Percentiles rank a stretch among this genome's conserved stretches.
Conservation (phyloP, 192 early-diverging fungal genomes). For the Entomortierella chlamydospora region DNA sequence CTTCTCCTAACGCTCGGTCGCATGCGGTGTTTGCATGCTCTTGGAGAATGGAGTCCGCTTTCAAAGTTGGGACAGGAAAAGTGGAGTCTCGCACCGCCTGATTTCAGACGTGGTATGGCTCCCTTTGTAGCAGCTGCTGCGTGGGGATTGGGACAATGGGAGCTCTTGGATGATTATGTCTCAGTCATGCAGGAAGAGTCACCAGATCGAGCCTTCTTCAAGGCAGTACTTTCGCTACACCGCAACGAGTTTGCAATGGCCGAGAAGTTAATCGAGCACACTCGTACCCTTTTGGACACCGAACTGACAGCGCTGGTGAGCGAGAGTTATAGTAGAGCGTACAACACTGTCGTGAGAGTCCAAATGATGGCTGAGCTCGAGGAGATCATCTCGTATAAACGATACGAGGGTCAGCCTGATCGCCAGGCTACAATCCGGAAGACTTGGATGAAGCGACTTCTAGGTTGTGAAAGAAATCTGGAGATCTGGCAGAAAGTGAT, state of each 20-base stretch:
- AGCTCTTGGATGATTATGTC: slow-evolving; percentile 90
- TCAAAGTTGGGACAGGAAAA: slow-evolving; percentile 80
- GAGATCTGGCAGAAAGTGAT: slow-evolving; percentile 96
- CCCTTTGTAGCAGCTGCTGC: slow-evolving; percentile 90
- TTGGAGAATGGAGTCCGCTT: slow-evolving; percentile 95
- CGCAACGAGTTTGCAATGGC: slow-evolving; percentile 79
- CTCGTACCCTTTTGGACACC: slow-evolving; percentile 83
- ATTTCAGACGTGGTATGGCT: slow-evolving; percentile 80
- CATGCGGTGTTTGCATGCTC: slow-evolving; percentile 92
- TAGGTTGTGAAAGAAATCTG: slow-evolving; percentile 91
- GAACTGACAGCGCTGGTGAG: slow-evolving; percentile 88
- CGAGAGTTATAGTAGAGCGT: slow-evolving; percentile 95
- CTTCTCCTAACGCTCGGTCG: slow-evolving; percentile 80
- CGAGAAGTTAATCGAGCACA: slow-evolving; percentile 76
- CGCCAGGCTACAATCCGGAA: slow-evolving; percentile 77
- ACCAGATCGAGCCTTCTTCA: slow-evolving; percentile 88
- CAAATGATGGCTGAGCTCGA: slow-evolving; percentile 99
- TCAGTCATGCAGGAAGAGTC: slow-evolving; percentile 74
- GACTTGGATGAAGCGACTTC: slow-evolving; percentile 91
- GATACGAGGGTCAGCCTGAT: slow-evolving; percentile 79
- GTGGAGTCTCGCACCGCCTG: slow-evolving; percentile 71
- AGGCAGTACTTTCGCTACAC: slow-evolving; percentile 85
- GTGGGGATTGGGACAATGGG: slow-evolving; percentile 92
- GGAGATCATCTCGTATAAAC: slow-evolving; percentile 93
- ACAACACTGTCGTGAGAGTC: slow-evolving; percentile 87